phyloP scores from a whole-genome alignment of 345 rosid genomes.

The Rhodomyrtus tomentosa region DNA sequence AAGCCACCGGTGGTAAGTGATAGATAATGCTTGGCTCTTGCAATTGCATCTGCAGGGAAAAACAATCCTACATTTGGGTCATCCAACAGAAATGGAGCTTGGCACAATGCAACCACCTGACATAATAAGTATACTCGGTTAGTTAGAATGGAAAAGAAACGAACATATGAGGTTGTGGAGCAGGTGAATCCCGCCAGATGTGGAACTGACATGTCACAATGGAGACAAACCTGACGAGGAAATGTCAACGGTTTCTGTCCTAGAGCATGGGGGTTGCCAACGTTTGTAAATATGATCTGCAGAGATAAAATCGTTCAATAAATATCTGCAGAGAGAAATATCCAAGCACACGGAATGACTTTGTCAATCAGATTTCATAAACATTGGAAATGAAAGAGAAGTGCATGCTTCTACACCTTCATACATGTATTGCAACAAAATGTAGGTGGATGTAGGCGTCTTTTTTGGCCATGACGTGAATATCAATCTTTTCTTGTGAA shows the following conservation, averaged over 20 bases:
- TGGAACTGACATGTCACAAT: neutral
- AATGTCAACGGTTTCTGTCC: constrained; percentile 95
- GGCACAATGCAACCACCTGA: constrained; percentile 96
- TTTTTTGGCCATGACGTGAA: neutral
- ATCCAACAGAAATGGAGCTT: constrained; percentile 93
- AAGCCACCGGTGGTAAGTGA: constrained; percentile 75
- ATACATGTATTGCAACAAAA: neutral
- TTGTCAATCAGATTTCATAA: neutral
- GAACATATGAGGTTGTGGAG: neutral
- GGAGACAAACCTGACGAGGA: constrained; percentile 67
- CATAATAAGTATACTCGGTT: constrained; percentile 8
- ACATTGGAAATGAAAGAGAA: neutral
- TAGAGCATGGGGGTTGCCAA: constrained; percentile 97
- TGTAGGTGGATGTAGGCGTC: neutral
- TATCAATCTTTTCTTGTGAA: neutral
- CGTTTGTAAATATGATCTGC: constrained; percentile 96
- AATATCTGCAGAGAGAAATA: neutral
- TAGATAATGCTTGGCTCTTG: constrained; percentile 91
- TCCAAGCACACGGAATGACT: neutral
- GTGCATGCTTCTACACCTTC: neutral
- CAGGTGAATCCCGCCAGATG: neutral
- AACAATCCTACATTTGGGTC: constrained; percentile 89
- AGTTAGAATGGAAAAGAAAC: constrained; percentile 3
- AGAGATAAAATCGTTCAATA: neutral
- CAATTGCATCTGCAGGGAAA: constrained; percentile 95